These are phyloP conservation scores for Roridomyces roridus DNA, from an alignment of 768 basidiomycete genomes.

Conservation along the genomic window DNA sequence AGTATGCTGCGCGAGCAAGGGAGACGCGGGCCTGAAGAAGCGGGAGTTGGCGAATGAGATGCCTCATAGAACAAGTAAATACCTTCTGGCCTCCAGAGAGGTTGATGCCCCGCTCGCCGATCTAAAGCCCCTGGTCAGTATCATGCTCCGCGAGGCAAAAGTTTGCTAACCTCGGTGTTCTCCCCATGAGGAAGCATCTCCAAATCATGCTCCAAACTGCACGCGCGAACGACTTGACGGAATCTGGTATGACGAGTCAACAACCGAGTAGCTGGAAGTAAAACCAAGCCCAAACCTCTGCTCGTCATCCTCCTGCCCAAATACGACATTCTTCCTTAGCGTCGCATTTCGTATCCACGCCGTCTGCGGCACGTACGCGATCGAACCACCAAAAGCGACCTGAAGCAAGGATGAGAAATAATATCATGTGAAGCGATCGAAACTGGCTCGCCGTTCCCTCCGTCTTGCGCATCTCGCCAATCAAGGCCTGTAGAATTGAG, in stretches of 20 bases:
- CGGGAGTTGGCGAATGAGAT: background rate
- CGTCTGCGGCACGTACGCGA: constrained; percentile 64
- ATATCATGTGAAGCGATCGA: background rate
- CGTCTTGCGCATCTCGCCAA: constrained; percentile 54
- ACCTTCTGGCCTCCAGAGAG: constrained; percentile 54
- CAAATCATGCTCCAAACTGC: constrained; percentile 74
- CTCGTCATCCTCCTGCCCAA: constrained; percentile 71
- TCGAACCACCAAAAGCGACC: constrained; percentile 57
- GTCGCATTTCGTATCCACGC: constrained; percentile 75
- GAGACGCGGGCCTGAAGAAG: constrained; percentile 69
- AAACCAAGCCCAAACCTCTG: constrained; percentile 48
- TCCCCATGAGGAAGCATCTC: constrained; percentile 75
- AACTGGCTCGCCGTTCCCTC: constrained; percentile 41
- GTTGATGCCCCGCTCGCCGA: constrained; percentile 81
- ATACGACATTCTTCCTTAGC: constrained; percentile 74
- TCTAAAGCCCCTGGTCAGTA: constrained; percentile 26
- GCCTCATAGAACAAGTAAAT: background rate
- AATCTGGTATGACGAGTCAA: constrained; percentile 45
- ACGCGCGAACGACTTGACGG: constrained; percentile 63
- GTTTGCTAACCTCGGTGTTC: constrained; percentile 48
- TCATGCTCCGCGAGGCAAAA: constrained; percentile 27
- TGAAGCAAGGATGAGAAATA: constrained; percentile 19
- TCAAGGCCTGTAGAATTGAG: constrained; percentile 38
- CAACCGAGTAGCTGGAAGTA: background rate
- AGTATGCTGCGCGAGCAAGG: constrained; percentile 79